Base-by-base conservation (phyloP, 345 rosid genomes). In the Melaleuca quinquenervia region DNA sequence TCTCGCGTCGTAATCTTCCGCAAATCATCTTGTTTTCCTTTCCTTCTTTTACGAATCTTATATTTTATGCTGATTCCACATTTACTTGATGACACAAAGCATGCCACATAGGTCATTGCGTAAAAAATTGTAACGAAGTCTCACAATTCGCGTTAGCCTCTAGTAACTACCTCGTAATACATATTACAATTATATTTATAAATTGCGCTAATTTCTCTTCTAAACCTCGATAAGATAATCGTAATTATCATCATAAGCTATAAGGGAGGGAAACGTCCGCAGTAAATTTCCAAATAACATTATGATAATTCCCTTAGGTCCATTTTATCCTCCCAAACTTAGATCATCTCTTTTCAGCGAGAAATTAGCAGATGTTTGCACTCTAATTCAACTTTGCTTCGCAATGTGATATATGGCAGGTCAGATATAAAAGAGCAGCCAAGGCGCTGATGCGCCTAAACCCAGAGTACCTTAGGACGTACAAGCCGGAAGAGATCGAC, bases 391-490 rank as follows among this genome's bases (percentile, higher is more conserved):
- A 70, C 26, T 70, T 70, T 18, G 48, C 48, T 18, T 70, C 48
- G 48, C 48, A 70, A 36, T 36, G 48, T 18, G 80, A 70, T 4
- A 5, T 36, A 18, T 29, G 78, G 87, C 87, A 92, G 94, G 93
- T 88, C 82, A 93, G 96, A 85, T 94, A 93, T 50, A 87, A 87
- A 88, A 92, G 95, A 74, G 95, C 93, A 41, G 95, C 94, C 8
- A 94, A 94, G 87, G 93, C 93, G 36, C 87, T 93, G 80, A 93
- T 92, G 96, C 85, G 92, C 53, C 83, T 93, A 21, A 93, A 86
- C 82, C 95, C 94, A 0, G 92, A 91, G 86, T 94, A 94, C 84
- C 87, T 94, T 83, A 85, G 86, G 78, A 91, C 90, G 52, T 92
- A 91, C 89, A 86, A 87, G 51, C 90, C 96, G 0, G 94, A 94